Evolutionary conservation across 208 protist species (phyloP).

Genomic region (Tritrichomonas musculus): DNA sequence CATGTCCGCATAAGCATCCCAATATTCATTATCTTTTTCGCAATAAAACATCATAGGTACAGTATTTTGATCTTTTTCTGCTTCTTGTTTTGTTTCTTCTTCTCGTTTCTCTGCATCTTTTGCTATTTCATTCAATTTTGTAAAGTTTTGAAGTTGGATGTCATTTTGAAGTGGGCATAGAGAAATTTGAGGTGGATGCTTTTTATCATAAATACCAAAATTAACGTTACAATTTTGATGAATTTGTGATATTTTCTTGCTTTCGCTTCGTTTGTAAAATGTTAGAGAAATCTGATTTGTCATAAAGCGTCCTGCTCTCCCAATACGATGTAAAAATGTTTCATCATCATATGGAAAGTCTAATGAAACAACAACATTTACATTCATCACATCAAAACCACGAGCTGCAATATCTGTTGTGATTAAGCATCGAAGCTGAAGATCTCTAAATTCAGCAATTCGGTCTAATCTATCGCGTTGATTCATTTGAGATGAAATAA

Average conservation of each 20-base stretch:
- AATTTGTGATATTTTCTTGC: neutral
- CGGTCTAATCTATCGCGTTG: neutral
- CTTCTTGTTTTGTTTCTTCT: neutral
- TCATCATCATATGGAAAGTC: neutral
- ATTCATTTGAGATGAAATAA: neutral
- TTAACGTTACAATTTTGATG: neutral
- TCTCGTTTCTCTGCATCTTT: neutral
- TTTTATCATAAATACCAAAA: neutral
- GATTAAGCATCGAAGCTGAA: neutral
- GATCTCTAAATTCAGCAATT: conserved; percentile 1
- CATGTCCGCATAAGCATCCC: neutral
- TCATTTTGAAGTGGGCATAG: neutral
- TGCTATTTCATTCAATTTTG: neutral
- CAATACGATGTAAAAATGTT: neutral
- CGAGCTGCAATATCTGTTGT: neutral
- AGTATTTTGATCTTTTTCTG: neutral
- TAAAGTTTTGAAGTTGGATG: neutral
- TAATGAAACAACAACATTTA: neutral
- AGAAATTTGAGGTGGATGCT: neutral
- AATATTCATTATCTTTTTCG: neutral
- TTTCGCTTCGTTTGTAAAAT: neutral
- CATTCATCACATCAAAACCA: neutral
- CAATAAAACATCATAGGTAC: neutral
- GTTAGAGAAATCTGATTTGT: neutral
- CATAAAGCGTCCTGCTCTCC: neutral